Base-by-base conservation (phyloP, 148 eudicot genomes). In the Camellia sinensis region DNA sequence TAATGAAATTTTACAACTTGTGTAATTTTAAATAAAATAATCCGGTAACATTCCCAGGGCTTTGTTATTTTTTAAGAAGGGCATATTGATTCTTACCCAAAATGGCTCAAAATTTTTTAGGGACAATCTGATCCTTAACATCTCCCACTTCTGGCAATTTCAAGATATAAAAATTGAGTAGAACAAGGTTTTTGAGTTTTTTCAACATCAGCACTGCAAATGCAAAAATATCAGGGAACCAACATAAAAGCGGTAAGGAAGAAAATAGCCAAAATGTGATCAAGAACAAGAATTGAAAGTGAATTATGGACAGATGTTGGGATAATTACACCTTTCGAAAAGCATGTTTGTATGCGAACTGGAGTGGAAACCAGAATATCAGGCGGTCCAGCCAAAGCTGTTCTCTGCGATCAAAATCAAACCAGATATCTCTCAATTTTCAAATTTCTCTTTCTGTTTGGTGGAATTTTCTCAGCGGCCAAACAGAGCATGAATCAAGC, bases 341-440 rank as follows among this genome's bases (percentile, higher is more conserved):
- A 85, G 84, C 93, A 94, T 18, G 87, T 87, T 54, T 91, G 89
- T 71, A 94, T 75, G 84, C 96, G 89, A 83, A 94, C 96, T 2
- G 98, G 99, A 1, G 97, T 94, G 12, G 98, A 92, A 73, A 97
- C 92, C 46, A 97, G 67, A 76, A 97, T 85, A 81, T 94, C 95
- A 40, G 99, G 98, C 11, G 89, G 91, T 57, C 98, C 99, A n/a
- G 56, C 74, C 74, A 70, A n/a, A 46, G 74, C 56, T n/a, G 73
- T 70, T 70, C 41, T 70, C 73, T 70, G 29, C 14, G 48, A 45
- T 54, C 72, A 68, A 70, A 70, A n/a, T 17, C 29, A 45, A 45
- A 70, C 54, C 37, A 29, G 37, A 29, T 29, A 29, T 29, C 37
- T 29, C 37, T 29, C 37, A 29, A 29, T 29, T 29, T 29, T 29